Conservation (phyloP, 352 stramenopile species). For the Phytophthora fragariae region DNA sequence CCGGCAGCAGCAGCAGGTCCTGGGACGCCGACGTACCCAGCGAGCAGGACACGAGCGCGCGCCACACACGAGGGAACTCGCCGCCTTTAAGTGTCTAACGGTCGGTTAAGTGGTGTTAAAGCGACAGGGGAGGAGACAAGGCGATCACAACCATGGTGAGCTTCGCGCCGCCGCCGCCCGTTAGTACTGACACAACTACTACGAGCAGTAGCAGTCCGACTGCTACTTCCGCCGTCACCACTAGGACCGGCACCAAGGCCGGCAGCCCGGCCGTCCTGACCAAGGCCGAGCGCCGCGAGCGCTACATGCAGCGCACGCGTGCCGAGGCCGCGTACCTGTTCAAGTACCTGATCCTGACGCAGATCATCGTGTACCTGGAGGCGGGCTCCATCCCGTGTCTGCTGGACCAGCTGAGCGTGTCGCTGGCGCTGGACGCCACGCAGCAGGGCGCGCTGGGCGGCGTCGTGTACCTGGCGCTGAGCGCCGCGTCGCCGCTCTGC, state of each 20-base stretch:
- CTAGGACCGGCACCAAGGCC: not conserved
- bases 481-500: conserved; percentile 78
- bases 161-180: conserved; percentile 25
- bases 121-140: not conserved
- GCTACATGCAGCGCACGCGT: conserved; percentile 78
- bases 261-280: conserved; percentile 30
- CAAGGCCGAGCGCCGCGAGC: conserved; percentile 68
- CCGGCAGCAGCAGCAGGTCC: not conserved
- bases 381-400: conserved; percentile 84
- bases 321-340: conserved; percentile 83
- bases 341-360: conserved; percentile 88
- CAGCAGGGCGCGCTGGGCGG: conserved; percentile 80
- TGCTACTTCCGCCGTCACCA: too few relatives aligned
- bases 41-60: not conserved
- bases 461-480: conserved; percentile 84
- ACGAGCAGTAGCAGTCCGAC: not conserved
- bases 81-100: conserved; percentile 4
- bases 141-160: conserved; percentile 33
- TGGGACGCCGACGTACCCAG: not conserved
- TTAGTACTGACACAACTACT: not conserved
- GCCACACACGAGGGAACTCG: conserved; percentile 1
- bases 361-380: conserved; percentile 87
- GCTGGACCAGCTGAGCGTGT: conserved; percentile 80
- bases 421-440: conserved; percentile 72
- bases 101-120: conserved; percentile 13